These are phyloP conservation scores for Fusarium albosuccineum DNA, from an alignment of 2,329 filamentous ascomycete species.

Conservation along the genomic window DNA sequence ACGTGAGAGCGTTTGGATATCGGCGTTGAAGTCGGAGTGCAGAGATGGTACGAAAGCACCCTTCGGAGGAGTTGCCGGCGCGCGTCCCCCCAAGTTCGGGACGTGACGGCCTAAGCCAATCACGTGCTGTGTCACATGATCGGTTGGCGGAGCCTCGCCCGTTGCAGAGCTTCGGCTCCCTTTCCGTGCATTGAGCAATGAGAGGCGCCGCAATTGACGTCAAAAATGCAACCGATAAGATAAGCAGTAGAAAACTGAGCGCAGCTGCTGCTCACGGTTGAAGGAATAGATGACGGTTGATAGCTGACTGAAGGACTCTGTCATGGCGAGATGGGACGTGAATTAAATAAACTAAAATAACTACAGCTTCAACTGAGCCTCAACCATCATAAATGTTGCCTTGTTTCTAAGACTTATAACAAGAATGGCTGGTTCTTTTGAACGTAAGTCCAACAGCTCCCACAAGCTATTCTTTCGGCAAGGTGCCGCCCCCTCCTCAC, in stretches of 20 bases:
- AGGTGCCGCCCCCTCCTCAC: too few species aligned
- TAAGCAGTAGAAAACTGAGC: constrained; percentile 12
- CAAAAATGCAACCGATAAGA: constrained; percentile 34
- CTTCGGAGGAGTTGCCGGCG: constrained; percentile 34
- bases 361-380: too few species aligned
- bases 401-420: too few species aligned
- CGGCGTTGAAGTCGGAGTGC: constrained; percentile 11
- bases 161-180: background rate
- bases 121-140: constrained; percentile 20
- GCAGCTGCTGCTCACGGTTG: too few species aligned
- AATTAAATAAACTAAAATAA: too few species aligned
- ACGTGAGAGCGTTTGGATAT: constrained; percentile 18
- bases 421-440: too few species aligned
- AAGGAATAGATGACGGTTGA: too few species aligned
- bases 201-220: constrained; percentile 32
- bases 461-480: too few species aligned
- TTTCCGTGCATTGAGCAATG: constrained; percentile 8
- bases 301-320: too few species aligned
- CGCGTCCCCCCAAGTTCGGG: constrained; percentile 18
- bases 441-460: too few species aligned
- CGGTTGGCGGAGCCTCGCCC: constrained; percentile 18
- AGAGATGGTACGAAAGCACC: background rate
- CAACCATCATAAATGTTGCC: too few species aligned
- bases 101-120: background rate
- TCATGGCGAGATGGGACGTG: too few species aligned